Evolutionary conservation across 345 rosid genomes (phyloP), one percentile per base, ranked within the genome.

Genomic region (Salix koriyanagi): DNA sequence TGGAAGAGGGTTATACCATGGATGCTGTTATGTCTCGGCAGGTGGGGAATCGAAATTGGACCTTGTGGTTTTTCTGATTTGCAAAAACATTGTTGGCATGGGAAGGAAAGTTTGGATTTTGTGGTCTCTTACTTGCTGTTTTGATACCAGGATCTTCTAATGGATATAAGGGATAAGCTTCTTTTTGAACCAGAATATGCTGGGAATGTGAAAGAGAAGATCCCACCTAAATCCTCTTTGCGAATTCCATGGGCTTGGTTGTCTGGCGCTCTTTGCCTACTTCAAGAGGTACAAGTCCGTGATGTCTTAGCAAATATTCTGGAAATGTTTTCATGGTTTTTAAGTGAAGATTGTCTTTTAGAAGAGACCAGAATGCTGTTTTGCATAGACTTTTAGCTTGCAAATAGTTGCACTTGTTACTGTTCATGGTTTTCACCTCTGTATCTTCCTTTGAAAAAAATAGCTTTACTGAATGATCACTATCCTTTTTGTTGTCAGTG

Each of bases 111-210:
- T 41, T 10, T 65, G 54, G 65, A 68, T 14, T 65, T 61, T 73
- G 18, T 69, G n/a, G 54, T 42, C 62, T 70, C 12, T 79, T 34
- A 58, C 5, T 2, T 19, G 70, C 28, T 37, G 64, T 60, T 28
- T 80, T 65, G 54, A 42, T 79, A 77, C 76, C 86, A 93, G 98
- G 92, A 91, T 79, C 92, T 96, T 80, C 87, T 96, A 66, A 89
- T 90, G 96, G 97, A 96, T 82, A 82, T 91, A 73, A 91, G 98
- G 82, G 98, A 93, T 78, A 96, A 96, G 80, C 94, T 96, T 79
- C 96, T 96, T 41, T 96, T 96, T 79, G 99, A 93, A 81, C 89
- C 97, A 75, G 99, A 92, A 75, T 96, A 93, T 85, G 92, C 98
- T 77, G 99, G 99, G 81, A 88, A 87, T 77, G 23, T 84, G 16